Evolutionary conservation across 2,329 filamentous ascomycete genomes (phyloP), one percentile per base, ranked within the genome.

Genomic region (Calonectria naviculata): DNA sequence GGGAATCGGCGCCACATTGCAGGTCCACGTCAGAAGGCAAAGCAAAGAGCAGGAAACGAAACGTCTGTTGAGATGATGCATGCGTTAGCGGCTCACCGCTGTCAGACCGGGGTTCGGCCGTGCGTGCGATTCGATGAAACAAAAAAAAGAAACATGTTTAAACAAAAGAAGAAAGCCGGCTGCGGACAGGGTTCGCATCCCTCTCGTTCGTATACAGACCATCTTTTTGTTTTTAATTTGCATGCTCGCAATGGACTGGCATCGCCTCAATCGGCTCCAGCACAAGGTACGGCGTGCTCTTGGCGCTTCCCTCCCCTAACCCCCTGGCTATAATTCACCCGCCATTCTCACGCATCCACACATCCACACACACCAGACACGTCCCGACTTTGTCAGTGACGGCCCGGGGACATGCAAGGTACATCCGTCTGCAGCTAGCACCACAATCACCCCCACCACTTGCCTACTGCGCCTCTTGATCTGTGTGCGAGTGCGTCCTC

Each of bases 1-100:
- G 42, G 54, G 65, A 60, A 71, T 67, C 58, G 54, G 62, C 74
- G 75, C 75, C 75, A 76, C 75, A 74, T 4, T 52, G 17, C 61
- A 69, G 49, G 68, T 71, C 56, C 64, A 56, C 71, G 49, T 67
- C 70, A 71, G 41, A 61, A 42, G n/a, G 26, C 31, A 47, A 44
- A 58, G 41, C 17, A 67, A 44, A 21, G 21, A 42, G 52, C 29
- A 58, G 52, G 24, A 58, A 58, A 44, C 46, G 44, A 58, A 64
- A 64, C 47, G 66, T 63, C 58, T 34, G 44, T 31, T 41, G 44
- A 36, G 26, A 38, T n/a, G 60, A 38, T 65, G 67, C 36, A 47
- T 69, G 54, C 49, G n/a, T 58, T 44, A 61, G 67, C 56, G 67
- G 61, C 38, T 56, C 52, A 44, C 61, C 21, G 47, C 26, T 29